Conservation (phyloP, 192 early-diverging fungal genomes). For the Coemansia sp. region DNA sequence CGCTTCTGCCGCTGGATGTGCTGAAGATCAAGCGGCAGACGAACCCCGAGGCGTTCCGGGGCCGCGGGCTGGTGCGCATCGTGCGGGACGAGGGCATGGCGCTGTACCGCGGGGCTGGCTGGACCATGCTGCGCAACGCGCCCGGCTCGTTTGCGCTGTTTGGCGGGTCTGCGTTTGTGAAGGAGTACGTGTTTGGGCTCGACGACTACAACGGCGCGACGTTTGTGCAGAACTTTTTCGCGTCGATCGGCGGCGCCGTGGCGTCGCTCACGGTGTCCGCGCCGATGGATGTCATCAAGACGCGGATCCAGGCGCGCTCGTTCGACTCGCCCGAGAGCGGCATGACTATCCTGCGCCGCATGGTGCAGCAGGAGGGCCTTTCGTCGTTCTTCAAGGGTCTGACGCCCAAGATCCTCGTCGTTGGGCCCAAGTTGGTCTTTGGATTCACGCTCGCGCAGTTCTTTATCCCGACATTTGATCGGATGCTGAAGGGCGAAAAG, state of each 20-base stretch:
- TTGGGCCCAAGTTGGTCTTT: slow-evolving; percentile 97
- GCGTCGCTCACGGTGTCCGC: slow-evolving; percentile 93
- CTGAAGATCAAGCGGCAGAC: slow-evolving; percentile 99
- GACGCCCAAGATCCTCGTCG: slow-evolving; percentile 80
- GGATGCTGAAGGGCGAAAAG: slow-evolving; percentile 33
- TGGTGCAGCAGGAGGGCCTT: slow-evolving; percentile 92
- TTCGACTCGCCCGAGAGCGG: slow-evolving; percentile 88
- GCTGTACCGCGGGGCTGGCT: slow-evolving; percentile 91
- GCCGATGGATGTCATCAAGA: slow-evolving; percentile 99
- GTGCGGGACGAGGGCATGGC: slow-evolving; percentile 86
- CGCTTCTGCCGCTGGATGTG: slow-evolving; percentile 92
- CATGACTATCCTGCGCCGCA: slow-evolving; percentile 77
- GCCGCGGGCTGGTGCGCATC: slow-evolving; percentile 75
- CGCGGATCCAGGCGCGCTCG: slow-evolving; percentile 93
- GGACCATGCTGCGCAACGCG: slow-evolving; percentile 97
- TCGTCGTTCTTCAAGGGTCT: slow-evolving; percentile 96
- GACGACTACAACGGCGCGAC: slow-evolving; percentile 94
- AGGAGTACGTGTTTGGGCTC: slow-evolving; percentile 89
- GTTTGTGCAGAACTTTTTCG: slow-evolving; percentile 97
- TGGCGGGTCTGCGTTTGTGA: slow-evolving; percentile 90
- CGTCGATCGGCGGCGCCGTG: slow-evolving; percentile 93
- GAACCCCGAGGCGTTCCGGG: slow-evolving; percentile 83
- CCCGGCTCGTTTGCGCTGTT: slow-evolving; percentile 97
- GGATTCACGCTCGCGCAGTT: slow-evolving; percentile 96
- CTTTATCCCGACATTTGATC: slow-evolving; percentile 71